Conservation (phyloP, 805 yeast species). For the Candida montana region DNA sequence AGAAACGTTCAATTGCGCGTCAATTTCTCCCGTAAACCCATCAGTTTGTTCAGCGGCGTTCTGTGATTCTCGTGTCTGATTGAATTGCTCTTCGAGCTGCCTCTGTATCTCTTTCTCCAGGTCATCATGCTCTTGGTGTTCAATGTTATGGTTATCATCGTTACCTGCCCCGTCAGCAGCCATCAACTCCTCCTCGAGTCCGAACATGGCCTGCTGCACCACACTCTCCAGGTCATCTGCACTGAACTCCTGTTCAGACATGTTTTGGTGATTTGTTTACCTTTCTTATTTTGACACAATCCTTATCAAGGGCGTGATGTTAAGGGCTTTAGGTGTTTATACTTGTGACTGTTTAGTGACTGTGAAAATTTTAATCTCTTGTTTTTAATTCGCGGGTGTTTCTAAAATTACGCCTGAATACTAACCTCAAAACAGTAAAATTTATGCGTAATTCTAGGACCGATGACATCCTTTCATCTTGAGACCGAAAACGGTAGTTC, state of each 20-base stretch:
- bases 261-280: constrained; percentile 3
- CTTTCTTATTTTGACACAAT: constrained; percentile 4
- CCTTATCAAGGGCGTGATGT: constrained; percentile 3
- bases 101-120: constrained; percentile 23
- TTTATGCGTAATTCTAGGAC: no score
- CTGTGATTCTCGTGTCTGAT: neutral
- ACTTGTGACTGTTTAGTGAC: constrained; percentile 28
- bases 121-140: constrained; percentile 10
- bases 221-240: constrained; percentile 34
- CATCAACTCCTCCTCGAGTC: constrained; percentile 13
- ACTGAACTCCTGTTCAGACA: constrained; percentile 9
- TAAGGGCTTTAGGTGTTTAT: constrained; percentile 5
- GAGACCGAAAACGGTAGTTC: no score
- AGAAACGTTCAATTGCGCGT: neutral
- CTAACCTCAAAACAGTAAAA: no score
- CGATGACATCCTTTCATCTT: neutral
- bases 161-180: constrained; percentile 1
- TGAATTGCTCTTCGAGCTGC: constrained; percentile 20
- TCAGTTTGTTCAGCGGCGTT: neutral
- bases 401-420: no score
- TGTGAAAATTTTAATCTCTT: constrained; percentile 26
- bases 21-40: neutral
- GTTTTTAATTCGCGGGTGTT: neutral
- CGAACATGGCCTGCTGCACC: constrained; percentile 35
- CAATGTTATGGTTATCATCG: constrained; percentile 1